These are phyloP conservation scores for Colletotrichum acutatum DNA, from an alignment of 2,329 filamentous ascomycete species.

Conservation along the genomic window DNA sequence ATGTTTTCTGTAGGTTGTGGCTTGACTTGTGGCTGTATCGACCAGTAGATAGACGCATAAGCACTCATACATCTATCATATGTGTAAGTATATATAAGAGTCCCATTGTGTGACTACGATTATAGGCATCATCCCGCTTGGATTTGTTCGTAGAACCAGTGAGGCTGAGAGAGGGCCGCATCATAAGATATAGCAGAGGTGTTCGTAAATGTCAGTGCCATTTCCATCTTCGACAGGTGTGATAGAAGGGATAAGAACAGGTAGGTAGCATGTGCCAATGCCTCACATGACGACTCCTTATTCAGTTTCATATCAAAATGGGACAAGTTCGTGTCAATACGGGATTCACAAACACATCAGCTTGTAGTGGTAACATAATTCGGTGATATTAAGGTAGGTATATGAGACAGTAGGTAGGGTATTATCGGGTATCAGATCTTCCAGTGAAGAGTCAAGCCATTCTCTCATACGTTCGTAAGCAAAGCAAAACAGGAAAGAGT, in stretches of 20 bases:
- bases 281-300: background rate
- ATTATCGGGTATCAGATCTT: conserved; percentile 15
- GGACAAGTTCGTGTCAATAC: background rate
- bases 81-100: too few relatives aligned
- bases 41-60: background rate
- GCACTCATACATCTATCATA: too few relatives aligned
- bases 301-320: background rate
- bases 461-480: background rate
- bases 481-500: background rate
- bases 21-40: background rate
- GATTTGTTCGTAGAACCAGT: too few relatives aligned
- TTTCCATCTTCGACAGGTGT: too few relatives aligned
- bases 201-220: too few relatives aligned
- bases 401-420: background rate
- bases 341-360: too few relatives aligned
- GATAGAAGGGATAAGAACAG: too few relatives aligned
- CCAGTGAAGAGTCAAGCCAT: background rate
- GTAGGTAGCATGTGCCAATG: background rate
- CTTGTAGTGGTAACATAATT: background rate
- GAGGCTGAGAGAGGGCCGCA: too few relatives aligned
- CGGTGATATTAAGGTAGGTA: background rate
- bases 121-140: too few relatives aligned
- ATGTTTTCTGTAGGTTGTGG: background rate
- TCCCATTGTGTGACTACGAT: too few relatives aligned
- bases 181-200: too few relatives aligned